Conservation (phyloP, 805 yeast species). For the Ogataea ramenticola region DNA sequence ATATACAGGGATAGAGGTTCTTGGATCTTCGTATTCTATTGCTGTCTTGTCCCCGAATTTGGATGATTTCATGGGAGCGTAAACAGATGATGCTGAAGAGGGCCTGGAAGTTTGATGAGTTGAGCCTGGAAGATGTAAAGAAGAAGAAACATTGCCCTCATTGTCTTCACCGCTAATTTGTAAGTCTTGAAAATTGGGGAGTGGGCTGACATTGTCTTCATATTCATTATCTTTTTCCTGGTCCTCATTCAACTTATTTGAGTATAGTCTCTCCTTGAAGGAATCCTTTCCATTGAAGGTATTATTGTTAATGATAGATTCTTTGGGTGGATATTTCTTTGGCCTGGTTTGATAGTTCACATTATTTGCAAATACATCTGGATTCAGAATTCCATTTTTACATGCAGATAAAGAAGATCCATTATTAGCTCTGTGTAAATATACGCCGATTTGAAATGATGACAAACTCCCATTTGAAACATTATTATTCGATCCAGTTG, state of each 20-base stretch:
- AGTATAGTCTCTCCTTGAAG: background rate
- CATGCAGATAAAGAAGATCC: conserved; percentile 27
- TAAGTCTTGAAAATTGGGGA: no score
- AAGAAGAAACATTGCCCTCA: no score
- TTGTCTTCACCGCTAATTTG: no score
- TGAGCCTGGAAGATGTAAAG: background rate
- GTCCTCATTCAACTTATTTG: conserved; percentile 3
- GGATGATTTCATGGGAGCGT: background rate
- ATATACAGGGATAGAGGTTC: conserved; percentile 39
- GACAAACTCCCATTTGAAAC: background rate
- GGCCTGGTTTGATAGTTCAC: conserved; percentile 20
- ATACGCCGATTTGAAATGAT: conserved; percentile 44
- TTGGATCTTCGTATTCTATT: conserved; percentile 38
- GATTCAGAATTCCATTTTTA: conserved; percentile 32
- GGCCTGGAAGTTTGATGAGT: background rate
- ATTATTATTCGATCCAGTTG: conserved; percentile 3
- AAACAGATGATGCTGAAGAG: no score
- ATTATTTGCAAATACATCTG: conserved; percentile 26
- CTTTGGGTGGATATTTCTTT: conserved; percentile 5
- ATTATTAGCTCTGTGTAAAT: conserved; percentile 41
- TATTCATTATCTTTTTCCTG: conserved; percentile 17
- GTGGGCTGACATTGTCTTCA: conserved; percentile 10
- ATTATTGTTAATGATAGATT: background rate
- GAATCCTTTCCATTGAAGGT: background rate
- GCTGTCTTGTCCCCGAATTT: conserved; percentile 20